phyloP scores from a whole-genome alignment of 2,329 filamentous ascomycete genomes.

The Didymella pomorum region DNA sequence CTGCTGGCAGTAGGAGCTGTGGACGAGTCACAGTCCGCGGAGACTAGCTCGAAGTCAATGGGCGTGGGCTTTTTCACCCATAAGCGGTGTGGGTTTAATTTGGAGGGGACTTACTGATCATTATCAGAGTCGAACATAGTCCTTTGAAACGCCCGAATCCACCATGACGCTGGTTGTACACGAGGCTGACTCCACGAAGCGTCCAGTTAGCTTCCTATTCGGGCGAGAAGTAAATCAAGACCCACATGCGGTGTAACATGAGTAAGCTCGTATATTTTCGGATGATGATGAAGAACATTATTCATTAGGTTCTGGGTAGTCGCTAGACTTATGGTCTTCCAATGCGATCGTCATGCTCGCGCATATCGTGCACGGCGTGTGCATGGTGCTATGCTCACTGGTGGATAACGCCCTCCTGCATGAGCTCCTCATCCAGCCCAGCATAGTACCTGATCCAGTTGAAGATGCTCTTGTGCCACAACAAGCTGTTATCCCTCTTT shows the following conservation, averaged over 20 bases:
- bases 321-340: neutral
- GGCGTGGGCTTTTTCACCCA: neutral
- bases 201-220: neutral
- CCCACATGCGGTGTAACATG: neutral
- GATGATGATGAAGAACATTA: neutral
- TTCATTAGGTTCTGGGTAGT: neutral
- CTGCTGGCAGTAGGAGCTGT: too few species aligned
- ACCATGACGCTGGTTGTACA: neutral
- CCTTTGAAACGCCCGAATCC: neutral
- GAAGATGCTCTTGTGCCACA: conserved; percentile 74
- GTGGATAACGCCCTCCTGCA: conserved; percentile 43
- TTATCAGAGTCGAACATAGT: neutral
- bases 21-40: neutral
- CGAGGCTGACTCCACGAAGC: neutral
- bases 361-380: neutral
- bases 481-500: conserved; percentile 85
- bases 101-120: neutral
- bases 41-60: neutral
- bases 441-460: conserved; percentile 49
- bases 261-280: neutral
- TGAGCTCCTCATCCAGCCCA: conserved; percentile 41
- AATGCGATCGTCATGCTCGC: neutral
- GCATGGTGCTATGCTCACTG: conserved; percentile 28
- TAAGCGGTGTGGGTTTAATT: neutral
- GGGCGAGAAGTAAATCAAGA: neutral